Conservation (phyloP, 768 basidiomycete species). For the Trametes sanguinea region DNA sequence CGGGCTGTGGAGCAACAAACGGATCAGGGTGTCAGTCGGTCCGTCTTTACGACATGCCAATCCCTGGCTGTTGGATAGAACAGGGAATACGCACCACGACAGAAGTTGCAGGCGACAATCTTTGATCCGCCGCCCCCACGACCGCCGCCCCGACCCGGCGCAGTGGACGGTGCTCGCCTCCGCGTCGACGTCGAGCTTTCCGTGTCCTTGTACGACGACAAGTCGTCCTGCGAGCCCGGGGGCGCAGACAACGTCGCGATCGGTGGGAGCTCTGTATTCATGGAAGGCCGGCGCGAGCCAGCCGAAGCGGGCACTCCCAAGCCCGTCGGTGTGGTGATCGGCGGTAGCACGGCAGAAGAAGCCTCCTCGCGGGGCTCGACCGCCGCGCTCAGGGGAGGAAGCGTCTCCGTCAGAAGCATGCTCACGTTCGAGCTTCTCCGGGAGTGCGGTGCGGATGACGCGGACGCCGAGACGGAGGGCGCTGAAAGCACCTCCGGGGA, state of each 20-base stretch:
- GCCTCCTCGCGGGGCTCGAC: conserved; percentile 25
- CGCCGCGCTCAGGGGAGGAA: conserved; percentile 27
- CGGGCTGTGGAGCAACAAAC: conserved; percentile 55
- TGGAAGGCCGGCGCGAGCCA: conserved; percentile 15
- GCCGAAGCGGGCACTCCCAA: conserved; percentile 2
- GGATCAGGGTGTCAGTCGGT: not conserved
- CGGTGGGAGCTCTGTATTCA: conserved; percentile 49
- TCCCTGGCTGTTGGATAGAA: not conserved
- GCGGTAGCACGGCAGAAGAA: conserved; percentile 24
- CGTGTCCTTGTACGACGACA: conserved; percentile 23
- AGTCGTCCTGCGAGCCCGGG: conserved; percentile 45
- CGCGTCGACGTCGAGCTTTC: conserved; percentile 47
- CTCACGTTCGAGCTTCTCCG: conserved; percentile 29
- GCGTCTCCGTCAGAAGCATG: conserved; percentile 30
- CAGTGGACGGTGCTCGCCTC: conserved; percentile 63
- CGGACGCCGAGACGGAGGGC: not conserved
- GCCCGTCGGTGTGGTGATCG: conserved; percentile 11
- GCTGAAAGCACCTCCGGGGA: conserved; percentile 47
- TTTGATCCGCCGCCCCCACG: conserved; percentile 74
- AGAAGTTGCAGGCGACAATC: conserved; percentile 87
- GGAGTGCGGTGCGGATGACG: conserved; percentile 28
- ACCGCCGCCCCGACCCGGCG: conserved; percentile 64
- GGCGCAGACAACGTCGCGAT: conserved; percentile 62
- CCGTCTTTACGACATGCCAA: not conserved
- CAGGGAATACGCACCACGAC: conserved; percentile 61